Evolutionary conservation across 2,329 filamentous ascomycete genomes (phyloP), one percentile per base, ranked within the genome.

Genomic region (Colletotrichum salicis): DNA sequence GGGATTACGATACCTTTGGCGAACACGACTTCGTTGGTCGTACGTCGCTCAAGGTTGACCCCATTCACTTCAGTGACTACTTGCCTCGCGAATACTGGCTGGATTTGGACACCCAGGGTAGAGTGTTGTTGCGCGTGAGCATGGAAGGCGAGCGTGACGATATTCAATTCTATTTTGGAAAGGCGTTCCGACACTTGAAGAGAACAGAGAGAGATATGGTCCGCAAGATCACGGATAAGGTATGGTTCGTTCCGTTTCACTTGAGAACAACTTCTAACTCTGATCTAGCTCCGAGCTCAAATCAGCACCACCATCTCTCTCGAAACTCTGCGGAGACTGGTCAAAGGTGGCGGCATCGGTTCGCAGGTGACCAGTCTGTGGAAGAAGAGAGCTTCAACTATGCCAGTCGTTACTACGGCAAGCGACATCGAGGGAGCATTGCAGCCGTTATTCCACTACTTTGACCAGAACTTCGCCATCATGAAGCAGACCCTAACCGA

Each of bases 131-230:
- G 64, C 90, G 96, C 74, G 95, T 99, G 64, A 98, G 95, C 79
- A 99, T 99, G 96, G 96, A 99, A 83, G 96, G 96, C 63, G 96
- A 99, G 83, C 90, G 96, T 74, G 96, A 99, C 79, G 96, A 99
- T 79, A 99, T 99, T 70, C 94, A 98, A 78, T 99, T 99, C 82
- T 96, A 98, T 79, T 98, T 98, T 82, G 96, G 95, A 77, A 98
- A 98, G 83, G 94, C 96, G 31, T 99, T 99, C 85, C 90, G 96
- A 58, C 94, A 96, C 72, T 86, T 99, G 76, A 98, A 98, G 86
- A 91, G 96, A 75, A 97, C 96, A 0, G 96, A 99, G 84, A 90
- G 96, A 77, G 96, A 99, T 81, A 99, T 99, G 96, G 97, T 97
- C 66, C 91, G 96, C 73, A 97, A 95, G 83, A 96, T 98, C 78